These are phyloP conservation scores for Pezicula carpinea DNA, from an alignment of 2,329 filamentous ascomycete species.

Conservation along the genomic window DNA sequence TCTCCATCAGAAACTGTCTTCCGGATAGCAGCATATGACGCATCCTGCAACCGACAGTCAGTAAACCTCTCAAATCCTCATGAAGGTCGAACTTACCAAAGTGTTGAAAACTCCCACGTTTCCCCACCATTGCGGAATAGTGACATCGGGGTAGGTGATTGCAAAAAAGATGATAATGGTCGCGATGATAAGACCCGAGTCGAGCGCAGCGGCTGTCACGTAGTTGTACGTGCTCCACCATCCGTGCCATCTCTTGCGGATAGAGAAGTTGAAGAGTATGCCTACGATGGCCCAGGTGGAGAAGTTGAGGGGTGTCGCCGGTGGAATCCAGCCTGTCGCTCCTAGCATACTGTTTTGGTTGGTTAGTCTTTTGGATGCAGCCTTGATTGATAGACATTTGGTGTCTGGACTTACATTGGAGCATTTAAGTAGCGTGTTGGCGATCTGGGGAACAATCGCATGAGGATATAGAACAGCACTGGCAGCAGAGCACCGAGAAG, in stretches of 20 bases:
- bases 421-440: slow-evolving; percentile 53
- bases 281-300: slow-evolving; percentile 70
- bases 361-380: not conserved
- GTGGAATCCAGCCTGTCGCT: slow-evolving; percentile 32
- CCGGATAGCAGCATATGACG: slow-evolving; percentile 45
- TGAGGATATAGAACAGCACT: slow-evolving; percentile 48
- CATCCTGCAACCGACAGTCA: slow-evolving; percentile 6
- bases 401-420: slow-evolving; percentile 30
- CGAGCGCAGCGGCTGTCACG: slow-evolving; percentile 63
- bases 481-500: slow-evolving; percentile 51
- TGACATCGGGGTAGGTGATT: slow-evolving; percentile 58
- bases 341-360: slow-evolving; percentile 28
- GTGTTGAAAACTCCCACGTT: slow-evolving; percentile 55
- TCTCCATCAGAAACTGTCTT: slow-evolving; percentile 45
- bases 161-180: slow-evolving; percentile 69
- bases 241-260: slow-evolving; percentile 56
- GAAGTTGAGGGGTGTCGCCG: slow-evolving; percentile 68
- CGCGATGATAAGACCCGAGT: slow-evolving; percentile 61
- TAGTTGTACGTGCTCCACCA: slow-evolving; percentile 74
- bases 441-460: slow-evolving; percentile 56
- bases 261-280: slow-evolving; percentile 63
- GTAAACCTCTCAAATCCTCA: not conserved
- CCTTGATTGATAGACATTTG: not conserved
- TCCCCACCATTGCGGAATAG: slow-evolving; percentile 66
- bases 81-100: slow-evolving; percentile 36